Base-by-base conservation (phyloP, 1,284 basidiomycete species). In the Sanghuangporus baumii region DNA sequence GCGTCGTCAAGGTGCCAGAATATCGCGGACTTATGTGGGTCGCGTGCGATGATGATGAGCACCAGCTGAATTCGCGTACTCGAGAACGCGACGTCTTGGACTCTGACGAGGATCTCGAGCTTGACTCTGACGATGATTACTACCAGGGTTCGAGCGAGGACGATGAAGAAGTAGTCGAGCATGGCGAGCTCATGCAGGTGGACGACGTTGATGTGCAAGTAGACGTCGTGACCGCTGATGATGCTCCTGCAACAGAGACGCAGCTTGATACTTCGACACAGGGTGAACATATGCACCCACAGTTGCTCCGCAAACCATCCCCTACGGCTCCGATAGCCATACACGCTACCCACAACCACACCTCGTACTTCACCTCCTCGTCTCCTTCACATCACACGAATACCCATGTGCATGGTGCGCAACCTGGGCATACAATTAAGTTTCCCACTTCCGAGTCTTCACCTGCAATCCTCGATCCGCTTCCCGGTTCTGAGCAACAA, bases 1-100 rank as follows among this genome's bases (percentile, higher is more conserved):
- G 51, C 63, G 46, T 83, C 80, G 69, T 66, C 47, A 68, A 69
- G 61, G 71, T 75, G 31, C 79, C 75, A 26, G 71, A 70, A 56
- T 80, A 77, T 73, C 76, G 89, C 31, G 89, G 90, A 0, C 82
- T 92, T 60, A 75, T 89, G 20, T 91, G 88, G 83, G 89, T 91
- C 69, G 79, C 88, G 48, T 85, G 81, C 63, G 87, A 89, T 67
- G 87, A 87, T 55, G 86, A 87, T 70, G 67, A 46, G 67, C 69
- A 55, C 31, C 57, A 57, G 65, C 37, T 46, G 18, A 43, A 60
- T 7, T 60, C 41, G 23, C 51, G 52, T 20, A 50, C 56, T n/a
- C 55, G 62, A 41, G 65, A 65, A 40, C 54, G 54, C 43, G 63
- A 67, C 55, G 57, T 54, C 26, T n/a, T 62, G 38, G 66, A 66